Base-by-base conservation (phyloP, 805 yeast genomes). In the Kodamaea kaohsiungensis region DNA sequence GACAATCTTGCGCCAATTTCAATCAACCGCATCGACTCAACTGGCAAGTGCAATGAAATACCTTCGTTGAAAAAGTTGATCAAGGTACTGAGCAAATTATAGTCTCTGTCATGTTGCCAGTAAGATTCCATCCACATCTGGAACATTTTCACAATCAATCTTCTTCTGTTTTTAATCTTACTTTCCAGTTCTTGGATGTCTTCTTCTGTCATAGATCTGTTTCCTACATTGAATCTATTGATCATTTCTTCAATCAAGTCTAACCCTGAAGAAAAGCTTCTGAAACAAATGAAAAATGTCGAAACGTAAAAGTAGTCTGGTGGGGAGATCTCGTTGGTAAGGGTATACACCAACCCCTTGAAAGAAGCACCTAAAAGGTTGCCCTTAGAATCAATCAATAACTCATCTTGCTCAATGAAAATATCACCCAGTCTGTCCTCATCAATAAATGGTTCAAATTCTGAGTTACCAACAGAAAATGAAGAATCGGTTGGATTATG, bases 101-200 rank as follows among this genome's bases (percentile, higher is more conserved):
- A 81, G 66, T 91, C 96, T 5, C 69, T 52, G 43, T 79, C 76
- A 48, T 81, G 82, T 58, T 85, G 83, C 97, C 97, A 93, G 66
- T 88, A 91, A 50, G 95, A 86, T 68, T 91, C 96, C 68, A 93
- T 72, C 99, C 99, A 93, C 37, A 83, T 74, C 66, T 85, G 88
- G 65, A 91, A 82, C 67, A 87, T 77, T 59, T 81, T 83, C 59
- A 87, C 83, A 40, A 91, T 84, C 47, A 87, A 70, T 56, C 84
- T 82, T 64, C 93, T 75, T 66, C 95, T 79, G 58, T 79, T 85
- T 61, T 81, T 84, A 40, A 83, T 58, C 58, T 62, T 67, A 8
- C 73, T 65, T 48, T 72, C 75, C 22, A 38, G 17, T 33, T 51
- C 46, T 7, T 40, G 18, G 25, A 39, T 19, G 15, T 22, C 39